These are phyloP conservation scores for Basipetospora chlamydospora DNA, from an alignment of 2,329 filamentous ascomycete genomes.

Conservation along the genomic window DNA sequence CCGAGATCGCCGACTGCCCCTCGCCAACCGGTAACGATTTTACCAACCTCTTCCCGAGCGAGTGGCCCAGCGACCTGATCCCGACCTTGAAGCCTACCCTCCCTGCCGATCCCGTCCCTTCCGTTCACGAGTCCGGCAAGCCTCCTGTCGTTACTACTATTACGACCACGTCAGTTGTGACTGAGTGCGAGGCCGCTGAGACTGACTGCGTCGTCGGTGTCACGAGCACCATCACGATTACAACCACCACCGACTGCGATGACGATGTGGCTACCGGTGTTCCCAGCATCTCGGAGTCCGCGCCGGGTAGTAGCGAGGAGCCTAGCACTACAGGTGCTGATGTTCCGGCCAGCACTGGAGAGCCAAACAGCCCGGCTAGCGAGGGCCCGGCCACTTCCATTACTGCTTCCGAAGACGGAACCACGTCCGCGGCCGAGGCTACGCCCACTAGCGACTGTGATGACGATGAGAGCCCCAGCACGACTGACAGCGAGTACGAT, in stretches of 20 bases:
- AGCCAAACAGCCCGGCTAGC: no score
- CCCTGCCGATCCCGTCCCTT: no score
- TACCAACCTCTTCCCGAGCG: not conserved
- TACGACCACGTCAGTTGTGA: not conserved
- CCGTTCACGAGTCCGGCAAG: no score
- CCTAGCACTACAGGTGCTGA: not conserved
- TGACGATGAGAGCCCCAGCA: not conserved
- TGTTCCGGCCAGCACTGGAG: not conserved
- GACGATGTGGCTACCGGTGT: not conserved
- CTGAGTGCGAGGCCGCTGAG: not conserved
- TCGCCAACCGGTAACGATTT: no score
- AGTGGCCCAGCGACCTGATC: not conserved
- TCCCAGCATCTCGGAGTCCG: not conserved
- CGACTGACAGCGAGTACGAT: constrained; percentile 1
- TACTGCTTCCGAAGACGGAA: no score
- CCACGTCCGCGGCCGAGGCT: not conserved
- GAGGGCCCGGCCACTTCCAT: no score
- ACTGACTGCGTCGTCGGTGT: not conserved
- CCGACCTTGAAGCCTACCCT: no score
- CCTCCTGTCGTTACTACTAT: not conserved
- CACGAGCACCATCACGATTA: constrained; percentile 1
- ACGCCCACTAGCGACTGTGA: not conserved
- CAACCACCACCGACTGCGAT: not conserved
- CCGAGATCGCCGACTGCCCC: constrained; percentile 1
- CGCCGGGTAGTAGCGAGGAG: not conserved